These are phyloP conservation scores for Pichia sp. DNA, from an alignment of 1,139 yeast genomes.

Conservation along the genomic window DNA sequence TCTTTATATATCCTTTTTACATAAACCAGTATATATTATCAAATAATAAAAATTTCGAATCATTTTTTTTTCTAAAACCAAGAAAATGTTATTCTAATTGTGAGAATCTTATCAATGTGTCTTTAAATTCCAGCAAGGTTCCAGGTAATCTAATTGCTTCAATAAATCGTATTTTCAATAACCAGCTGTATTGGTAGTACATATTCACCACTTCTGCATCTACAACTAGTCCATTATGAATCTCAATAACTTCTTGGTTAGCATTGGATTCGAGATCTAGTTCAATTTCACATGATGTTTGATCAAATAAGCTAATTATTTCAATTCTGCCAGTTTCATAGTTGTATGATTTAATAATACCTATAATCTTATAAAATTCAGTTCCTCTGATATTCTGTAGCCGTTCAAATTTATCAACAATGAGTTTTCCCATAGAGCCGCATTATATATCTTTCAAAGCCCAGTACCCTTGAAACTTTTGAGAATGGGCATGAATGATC, in stretches of 20 bases:
- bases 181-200: too few species aligned
- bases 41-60: too few species aligned
- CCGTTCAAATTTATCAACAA: slow-evolving; percentile 8
- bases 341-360: slow-evolving; percentile 22
- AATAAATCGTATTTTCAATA: neutral
- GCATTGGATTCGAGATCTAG: slow-evolving; percentile 4
- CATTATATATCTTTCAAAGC: too few species aligned
- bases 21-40: too few species aligned
- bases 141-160: slow-evolving; percentile 3
- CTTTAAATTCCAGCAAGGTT: neutral
- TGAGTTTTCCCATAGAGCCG: slow-evolving; percentile 19
- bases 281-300: slow-evolving; percentile 4
- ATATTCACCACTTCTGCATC: neutral
- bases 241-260: neutral
- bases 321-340: slow-evolving; percentile 11
- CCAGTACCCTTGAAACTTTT: too few species aligned
- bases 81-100: too few species aligned
- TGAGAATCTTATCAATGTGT: too few species aligned
- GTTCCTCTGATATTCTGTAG: neutral
- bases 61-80: too few species aligned
- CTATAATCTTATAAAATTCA: slow-evolving; percentile 20
- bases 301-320: slow-evolving; percentile 9
- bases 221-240: slow-evolving; percentile 5
- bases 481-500: too few species aligned
- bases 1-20: too few species aligned